Base-by-base conservation (phyloP, 2,329 filamentous ascomycete species). In the Verticillium zaregamsianum region DNA sequence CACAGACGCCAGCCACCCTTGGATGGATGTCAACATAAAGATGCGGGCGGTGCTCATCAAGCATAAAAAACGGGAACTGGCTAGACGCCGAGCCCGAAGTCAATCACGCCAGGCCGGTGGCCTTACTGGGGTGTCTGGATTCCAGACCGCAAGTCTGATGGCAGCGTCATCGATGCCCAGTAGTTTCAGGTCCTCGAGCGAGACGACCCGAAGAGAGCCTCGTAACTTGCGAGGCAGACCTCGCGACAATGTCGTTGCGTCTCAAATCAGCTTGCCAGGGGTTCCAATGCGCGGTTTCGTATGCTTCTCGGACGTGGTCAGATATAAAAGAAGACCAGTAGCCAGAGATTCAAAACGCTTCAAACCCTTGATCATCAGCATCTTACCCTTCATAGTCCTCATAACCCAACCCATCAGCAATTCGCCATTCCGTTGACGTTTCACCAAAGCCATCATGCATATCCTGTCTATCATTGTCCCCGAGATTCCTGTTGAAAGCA, bases 401-500 rank as follows among this genome's bases (percentile, higher is more conserved):
- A 49, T 3, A 23, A 25, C 20, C 4, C 45, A 5, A 49, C 5
- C 3, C 7, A n/a, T 45, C 45, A 49, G 20, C 20, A 55, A 32
- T 23, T 23, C 3, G 28, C 54, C n/a, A 28, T 55, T 20, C 20
- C 9, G 11, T 32, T 28, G 23, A 49, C n/a, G 37, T n/a, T n/a
- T 15, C 40, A 25, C 23, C 14, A 55, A 11, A 17, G 11, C 20
- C 45, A 65, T 39, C 11, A 65, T 65, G 63, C 55, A 60, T 49
- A 59, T 62, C 40, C 31, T 61, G 32, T 60, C 52, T 40, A 52
- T 58, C n/a, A 28, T 64, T 15, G 55, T 58, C 9, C 39, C 58
- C 14, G 40, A 62, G 7, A 56, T 64, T 7, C 62, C 58, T 5
- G 49, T 58, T 31, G 62, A 59, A 8, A 49, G 60, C 55, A 62